Percentiles rank a stretch among this genome's conserved stretches.
Evolutionary conservation across 352 stramenopile genomes (phyloP).

Genomic region (Blastocystis sp.): DNA sequence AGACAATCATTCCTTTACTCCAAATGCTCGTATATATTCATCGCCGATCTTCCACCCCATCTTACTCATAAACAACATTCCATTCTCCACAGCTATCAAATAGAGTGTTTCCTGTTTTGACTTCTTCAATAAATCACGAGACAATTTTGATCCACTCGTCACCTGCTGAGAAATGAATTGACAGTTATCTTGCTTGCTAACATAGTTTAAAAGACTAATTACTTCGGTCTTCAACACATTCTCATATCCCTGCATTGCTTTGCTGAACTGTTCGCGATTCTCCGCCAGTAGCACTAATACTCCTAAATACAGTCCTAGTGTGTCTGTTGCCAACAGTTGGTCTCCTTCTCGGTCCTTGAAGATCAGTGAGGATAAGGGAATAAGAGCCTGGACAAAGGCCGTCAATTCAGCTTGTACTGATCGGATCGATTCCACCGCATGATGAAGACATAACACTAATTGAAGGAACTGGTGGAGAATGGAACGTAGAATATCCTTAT

Average conservation of each 20-base stretch:
- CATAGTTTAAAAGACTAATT: constrained; percentile 41
- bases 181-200: constrained; percentile 37
- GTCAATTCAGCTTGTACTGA: constrained; percentile 7
- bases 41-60: constrained; percentile 63
- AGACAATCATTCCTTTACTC: constrained; percentile 12
- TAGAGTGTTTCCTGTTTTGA: not conserved
- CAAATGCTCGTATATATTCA: constrained; percentile 54
- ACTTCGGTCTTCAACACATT: constrained; percentile 39
- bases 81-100: constrained; percentile 41
- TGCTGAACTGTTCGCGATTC: not conserved
- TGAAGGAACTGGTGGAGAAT: constrained; percentile 21
- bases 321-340: not conserved
- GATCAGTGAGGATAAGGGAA: not conserved
- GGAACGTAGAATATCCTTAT: not conserved
- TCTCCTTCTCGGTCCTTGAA: constrained; percentile 12
- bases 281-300: not conserved
- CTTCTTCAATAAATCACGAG: not conserved
- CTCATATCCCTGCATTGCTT: constrained; percentile 34
- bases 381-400: constrained; percentile 19
- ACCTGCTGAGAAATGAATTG: not conserved
- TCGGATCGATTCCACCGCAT: constrained; percentile 8
- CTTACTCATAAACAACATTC: constrained; percentile 63
- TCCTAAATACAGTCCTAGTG: constrained; percentile 27
- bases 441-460: not conserved
- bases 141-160: not conserved